Base-by-base conservation (phyloP, 768 basidiomycete species). In the Rhodotorula paludigena region DNA sequence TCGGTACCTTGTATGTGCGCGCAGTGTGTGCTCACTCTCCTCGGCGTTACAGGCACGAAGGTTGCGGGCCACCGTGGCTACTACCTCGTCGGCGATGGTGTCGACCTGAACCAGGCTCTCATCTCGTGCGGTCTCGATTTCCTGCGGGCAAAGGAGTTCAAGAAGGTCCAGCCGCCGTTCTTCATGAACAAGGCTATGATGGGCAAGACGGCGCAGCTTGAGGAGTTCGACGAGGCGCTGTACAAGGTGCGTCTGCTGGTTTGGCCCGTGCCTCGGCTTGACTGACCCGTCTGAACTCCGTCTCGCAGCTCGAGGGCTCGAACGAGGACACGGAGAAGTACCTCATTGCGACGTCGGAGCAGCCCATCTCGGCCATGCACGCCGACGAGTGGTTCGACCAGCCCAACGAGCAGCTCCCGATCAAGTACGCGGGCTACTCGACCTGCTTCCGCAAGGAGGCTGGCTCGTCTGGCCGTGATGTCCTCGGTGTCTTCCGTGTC, bases 361-460 rank as follows among this genome's bases (percentile, higher is more conserved):
- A 99, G 78, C 96, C 96, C 45, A 92, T 99, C 79, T 98, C 96
- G 12, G 89, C 90, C 9, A 89, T 86, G 78, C 92, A 97, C 81
- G 85, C 88, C 57, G 93, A 93, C 75, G 96, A 98, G 79, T 97
- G 94, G 92, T 93, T 99, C 79, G 93, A 94, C 74, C 85, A 86
- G 78, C 92, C 92, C 2, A 86, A 90, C 55, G 85, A 84, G 33
- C 91, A 94, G 77, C 86, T 99, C n/a, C 96, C 96, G 3, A 83
- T 96, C 77, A 83, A 84, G 80, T 81, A 81, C 72, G 82, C 81
- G n/a, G 82, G 82, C 21, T 82, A 82, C 77, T 82, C 82, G 68
- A 98, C 94, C 23, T 98, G 94, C 79, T 99, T 99, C 87, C 87
- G 96, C 36, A 98, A 98, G 80, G 96, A 99, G 81, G 96, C 96